phyloP scores from a whole-genome alignment of 495 filamentous ascomycete species.

The Penicillium malachiteum region DNA sequence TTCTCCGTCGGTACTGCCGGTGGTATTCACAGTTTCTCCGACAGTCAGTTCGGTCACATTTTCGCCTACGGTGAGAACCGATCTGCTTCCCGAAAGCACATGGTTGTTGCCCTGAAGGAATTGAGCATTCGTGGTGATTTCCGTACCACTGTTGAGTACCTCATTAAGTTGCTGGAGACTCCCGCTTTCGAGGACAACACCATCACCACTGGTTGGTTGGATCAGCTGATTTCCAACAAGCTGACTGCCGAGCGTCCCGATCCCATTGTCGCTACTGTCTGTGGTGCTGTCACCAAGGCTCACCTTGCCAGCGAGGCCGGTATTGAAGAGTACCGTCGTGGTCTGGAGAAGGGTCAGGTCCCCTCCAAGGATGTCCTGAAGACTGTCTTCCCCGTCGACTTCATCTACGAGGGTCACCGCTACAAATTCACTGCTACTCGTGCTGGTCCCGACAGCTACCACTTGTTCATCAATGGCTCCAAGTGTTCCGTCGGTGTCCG shows the following conservation, averaged over 20 bases:
- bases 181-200: constrained; percentile 99
- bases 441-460: constrained; percentile 91
- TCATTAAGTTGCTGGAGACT: constrained; percentile 98
- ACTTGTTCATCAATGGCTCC: constrained; percentile 98
- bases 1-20: constrained; percentile 97
- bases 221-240: constrained; percentile 97
- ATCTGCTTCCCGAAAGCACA: constrained; percentile 94
- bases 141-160: constrained; percentile 95
- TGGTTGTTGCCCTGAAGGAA: constrained; percentile 98
- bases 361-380: constrained; percentile 94
- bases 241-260: constrained; percentile 96
- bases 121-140: constrained; percentile 99
- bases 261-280: constrained; percentile 83
- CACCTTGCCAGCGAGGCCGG: constrained; percentile 88
- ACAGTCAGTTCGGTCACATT: constrained; percentile 99
- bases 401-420: constrained; percentile 93
- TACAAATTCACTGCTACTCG: constrained; percentile 99
- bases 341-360: constrained; percentile 96
- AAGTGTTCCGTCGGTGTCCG: constrained; percentile 94
- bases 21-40: constrained; percentile 98
- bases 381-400: constrained; percentile 97
- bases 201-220: constrained; percentile 98
- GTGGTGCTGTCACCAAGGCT: constrained; percentile 91
- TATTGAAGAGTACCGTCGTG: constrained; percentile 79
- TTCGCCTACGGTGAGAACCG: constrained; percentile 99